phyloP scores from a whole-genome alignment of 305 asterid genomes.

The Withania somnifera region DNA sequence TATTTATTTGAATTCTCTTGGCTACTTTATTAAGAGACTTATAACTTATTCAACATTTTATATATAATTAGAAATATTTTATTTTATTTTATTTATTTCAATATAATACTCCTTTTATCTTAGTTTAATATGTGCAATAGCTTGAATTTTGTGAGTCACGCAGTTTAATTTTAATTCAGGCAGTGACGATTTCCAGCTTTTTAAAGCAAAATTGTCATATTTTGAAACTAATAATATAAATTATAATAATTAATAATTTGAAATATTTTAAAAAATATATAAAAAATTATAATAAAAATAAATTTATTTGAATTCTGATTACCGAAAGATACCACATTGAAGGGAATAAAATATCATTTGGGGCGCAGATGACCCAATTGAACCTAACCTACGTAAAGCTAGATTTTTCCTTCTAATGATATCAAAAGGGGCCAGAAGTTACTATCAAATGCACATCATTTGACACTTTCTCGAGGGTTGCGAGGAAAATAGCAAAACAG shows the following conservation, averaged over 20 bases:
- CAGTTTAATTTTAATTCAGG: no score
- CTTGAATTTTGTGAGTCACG: no score
- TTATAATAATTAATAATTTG: no score
- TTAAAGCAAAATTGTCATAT: no score
- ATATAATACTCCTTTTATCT: no score
- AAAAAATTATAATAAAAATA: no score
- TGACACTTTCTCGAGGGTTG: neutral
- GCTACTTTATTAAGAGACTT: neutral
- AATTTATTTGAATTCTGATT: no score
- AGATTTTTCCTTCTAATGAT: neutral
- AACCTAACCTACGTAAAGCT: neutral
- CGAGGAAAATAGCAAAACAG: neutral
- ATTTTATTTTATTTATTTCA: neutral
- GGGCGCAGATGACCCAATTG: neutral
- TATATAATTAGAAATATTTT: neutral
- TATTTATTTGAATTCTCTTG: neutral
- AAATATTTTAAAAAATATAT: no score
- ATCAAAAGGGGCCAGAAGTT: neutral
- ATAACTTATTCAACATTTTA: neutral
- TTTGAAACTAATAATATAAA: no score
- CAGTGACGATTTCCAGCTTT: no score
- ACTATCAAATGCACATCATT: neutral
- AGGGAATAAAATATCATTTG: neutral
- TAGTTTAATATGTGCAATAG: no score
- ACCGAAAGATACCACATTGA: no score